Conservation (phyloP, 768 basidiomycete genomes). For the Termitomyces eurrhizus region DNA sequence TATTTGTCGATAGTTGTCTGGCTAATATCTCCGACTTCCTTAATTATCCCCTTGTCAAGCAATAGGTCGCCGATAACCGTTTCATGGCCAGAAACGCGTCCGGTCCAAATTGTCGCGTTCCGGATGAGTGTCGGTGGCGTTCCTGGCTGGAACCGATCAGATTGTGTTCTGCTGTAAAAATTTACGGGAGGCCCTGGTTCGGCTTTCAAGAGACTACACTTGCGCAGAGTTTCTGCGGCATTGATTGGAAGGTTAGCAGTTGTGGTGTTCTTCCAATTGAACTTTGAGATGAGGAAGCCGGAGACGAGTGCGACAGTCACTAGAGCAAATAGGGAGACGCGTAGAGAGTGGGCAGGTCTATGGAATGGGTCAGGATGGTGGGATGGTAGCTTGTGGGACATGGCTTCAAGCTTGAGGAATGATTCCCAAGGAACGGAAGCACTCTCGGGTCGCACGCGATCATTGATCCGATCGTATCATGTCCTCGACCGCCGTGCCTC, state of each 20-base stretch:
- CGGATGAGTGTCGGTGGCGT: constrained; percentile 61
- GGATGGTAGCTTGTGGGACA: constrained; percentile 31
- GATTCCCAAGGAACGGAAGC: neutral
- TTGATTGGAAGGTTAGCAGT: constrained; percentile 30
- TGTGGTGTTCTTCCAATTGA: constrained; percentile 17
- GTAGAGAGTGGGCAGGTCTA: neutral
- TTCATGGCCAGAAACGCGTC: constrained; percentile 51
- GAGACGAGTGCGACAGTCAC: constrained; percentile 16
- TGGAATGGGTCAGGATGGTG: constrained; percentile 11
- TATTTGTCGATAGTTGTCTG: constrained; percentile 19
- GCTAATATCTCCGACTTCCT: constrained; percentile 43
- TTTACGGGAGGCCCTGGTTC: constrained; percentile 42
- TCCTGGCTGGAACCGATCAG: constrained; percentile 60
- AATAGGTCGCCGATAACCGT: constrained; percentile 55
- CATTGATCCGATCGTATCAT: constrained; percentile 15
- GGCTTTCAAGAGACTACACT: constrained; percentile 44
- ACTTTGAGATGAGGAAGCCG: constrained; percentile 21
- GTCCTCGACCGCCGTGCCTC: constrained; percentile 12
- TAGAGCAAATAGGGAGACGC: constrained; percentile 3
- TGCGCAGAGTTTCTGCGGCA: constrained; percentile 40
- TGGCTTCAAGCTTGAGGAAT: constrained; percentile 10
- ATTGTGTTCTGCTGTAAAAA: constrained; percentile 37
- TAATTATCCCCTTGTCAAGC: constrained; percentile 62
- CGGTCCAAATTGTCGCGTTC: constrained; percentile 85
- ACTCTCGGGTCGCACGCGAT: constrained; percentile 2